These are phyloP conservation scores for Lichtheimia hyalospora DNA, from an alignment of 371 early-diverging fungal species.

Conservation along the genomic window DNA sequence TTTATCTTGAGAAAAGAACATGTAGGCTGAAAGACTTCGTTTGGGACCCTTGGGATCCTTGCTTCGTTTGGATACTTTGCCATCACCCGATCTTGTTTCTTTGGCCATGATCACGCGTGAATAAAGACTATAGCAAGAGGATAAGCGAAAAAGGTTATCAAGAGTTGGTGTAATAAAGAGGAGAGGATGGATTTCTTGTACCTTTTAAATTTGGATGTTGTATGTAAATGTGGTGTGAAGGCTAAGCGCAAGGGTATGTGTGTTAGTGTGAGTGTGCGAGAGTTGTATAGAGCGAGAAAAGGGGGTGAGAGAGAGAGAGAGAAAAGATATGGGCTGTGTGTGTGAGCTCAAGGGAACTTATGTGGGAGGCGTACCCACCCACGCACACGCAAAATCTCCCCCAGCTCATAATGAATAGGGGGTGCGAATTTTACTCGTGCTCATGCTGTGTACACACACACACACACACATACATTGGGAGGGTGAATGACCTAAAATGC, in stretches of 20 bases:
- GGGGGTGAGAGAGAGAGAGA: too few species aligned
- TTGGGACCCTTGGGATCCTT: slow-evolving; percentile 78
- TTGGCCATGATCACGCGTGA: slow-evolving; percentile 15
- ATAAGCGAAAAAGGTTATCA: background rate
- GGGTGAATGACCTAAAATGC: too few species aligned
- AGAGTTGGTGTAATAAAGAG: background rate
- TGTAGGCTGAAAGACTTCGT: slow-evolving; percentile 74
- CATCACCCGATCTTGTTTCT: slow-evolving; percentile 17
- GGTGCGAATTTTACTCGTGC: too few species aligned
- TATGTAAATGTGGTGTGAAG: background rate
- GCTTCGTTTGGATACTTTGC: slow-evolving; percentile 13
- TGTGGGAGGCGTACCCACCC: too few species aligned
- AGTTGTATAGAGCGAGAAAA: too few species aligned
- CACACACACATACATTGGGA: too few species aligned
- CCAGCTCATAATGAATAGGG: too few species aligned
- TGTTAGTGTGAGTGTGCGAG: too few species aligned
- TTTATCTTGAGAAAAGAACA: slow-evolving; percentile 74
- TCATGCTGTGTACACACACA: too few species aligned
- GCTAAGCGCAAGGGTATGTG: background rate
- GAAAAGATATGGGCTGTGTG: too few species aligned
- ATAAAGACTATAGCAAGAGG: background rate
- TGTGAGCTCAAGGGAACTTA: too few species aligned
- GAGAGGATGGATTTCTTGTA: background rate
- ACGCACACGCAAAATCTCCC: too few species aligned
- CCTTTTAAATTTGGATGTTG: background rate